Percentiles rank a stretch among this genome's conserved stretches.
Evolutionary conservation across 352 stramenopile genomes (phyloP).

Genomic region (Phytophthora europaea): DNA sequence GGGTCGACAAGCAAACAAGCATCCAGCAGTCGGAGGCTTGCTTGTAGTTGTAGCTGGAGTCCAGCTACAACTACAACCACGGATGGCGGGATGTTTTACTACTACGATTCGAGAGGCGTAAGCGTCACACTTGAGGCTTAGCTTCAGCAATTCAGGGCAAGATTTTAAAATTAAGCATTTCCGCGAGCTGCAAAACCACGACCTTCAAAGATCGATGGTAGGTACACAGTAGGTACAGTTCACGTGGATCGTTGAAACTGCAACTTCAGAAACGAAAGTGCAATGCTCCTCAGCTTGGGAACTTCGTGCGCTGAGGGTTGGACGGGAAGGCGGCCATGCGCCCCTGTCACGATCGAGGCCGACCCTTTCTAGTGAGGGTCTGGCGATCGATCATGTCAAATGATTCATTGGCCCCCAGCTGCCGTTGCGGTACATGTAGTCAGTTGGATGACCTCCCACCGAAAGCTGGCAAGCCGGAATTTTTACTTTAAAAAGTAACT

Average conservation of each 20-base stretch:
- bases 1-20: not conserved
- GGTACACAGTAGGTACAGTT: not conserved
- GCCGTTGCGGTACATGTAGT: not conserved
- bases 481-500: too few relatives aligned
- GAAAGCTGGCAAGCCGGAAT: conserved; percentile 18
- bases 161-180: not conserved
- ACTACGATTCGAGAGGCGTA: not conserved
- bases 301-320: not conserved
- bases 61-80: not conserved
- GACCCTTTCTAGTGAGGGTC: not conserved
- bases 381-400: conserved; percentile 20
- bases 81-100: not conserved
- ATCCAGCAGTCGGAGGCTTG: not conserved
- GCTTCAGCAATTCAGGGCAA: not conserved
- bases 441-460: conserved; percentile 9
- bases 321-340: conserved; percentile 4
- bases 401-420: not conserved
- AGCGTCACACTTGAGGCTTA: not conserved
- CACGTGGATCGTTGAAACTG: conserved; percentile 8
- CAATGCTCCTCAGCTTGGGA: not conserved
- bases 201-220: conserved; percentile 8
- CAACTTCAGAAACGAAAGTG: conserved; percentile 8
- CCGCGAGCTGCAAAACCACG: not conserved
- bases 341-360: conserved; percentile 10
- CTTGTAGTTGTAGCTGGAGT: too few relatives aligned